phyloP scores from a whole-genome alignment of 805 yeast species.

The Hemisphaericaspora nanyangensis region DNA sequence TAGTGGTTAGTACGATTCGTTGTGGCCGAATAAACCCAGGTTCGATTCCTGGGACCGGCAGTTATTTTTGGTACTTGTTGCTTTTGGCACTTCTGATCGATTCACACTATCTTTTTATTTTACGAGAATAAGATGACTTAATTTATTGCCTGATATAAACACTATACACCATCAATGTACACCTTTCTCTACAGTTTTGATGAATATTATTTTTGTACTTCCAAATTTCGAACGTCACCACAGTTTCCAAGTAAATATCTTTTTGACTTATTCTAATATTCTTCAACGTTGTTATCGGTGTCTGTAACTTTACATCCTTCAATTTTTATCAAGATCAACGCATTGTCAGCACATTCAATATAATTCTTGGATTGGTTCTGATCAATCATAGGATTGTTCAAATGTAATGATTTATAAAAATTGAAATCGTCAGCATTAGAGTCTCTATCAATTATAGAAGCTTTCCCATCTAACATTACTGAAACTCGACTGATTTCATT shows the following conservation, averaged over 20 bases:
- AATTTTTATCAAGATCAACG: conserved; percentile 62
- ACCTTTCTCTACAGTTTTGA: too few species aligned
- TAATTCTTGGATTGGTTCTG: conserved; percentile 53
- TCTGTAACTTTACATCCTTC: conserved; percentile 77
- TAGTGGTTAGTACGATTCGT: conserved; percentile 49
- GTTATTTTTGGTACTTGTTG: conserved; percentile 2
- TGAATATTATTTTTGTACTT: too few species aligned
- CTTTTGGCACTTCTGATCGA: too few species aligned
- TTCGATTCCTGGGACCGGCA: conserved; percentile 53
- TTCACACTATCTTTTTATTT: too few species aligned
- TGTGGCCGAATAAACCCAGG: conserved; percentile 50
- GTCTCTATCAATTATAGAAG: conserved; percentile 43
- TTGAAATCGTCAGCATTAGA: conserved; percentile 44
- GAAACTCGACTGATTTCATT: conserved; percentile 75
- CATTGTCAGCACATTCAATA: conserved; percentile 53
- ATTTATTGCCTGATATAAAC: too few species aligned
- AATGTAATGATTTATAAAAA: conserved; percentile 59
- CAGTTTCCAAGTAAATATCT: too few species aligned
- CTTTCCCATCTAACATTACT: conserved; percentile 76
- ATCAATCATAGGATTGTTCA: conserved; percentile 66
- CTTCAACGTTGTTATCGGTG: conserved; percentile 55
- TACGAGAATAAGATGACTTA: too few species aligned
- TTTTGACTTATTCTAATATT: too few species aligned
- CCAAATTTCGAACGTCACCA: too few species aligned
- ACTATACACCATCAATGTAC: too few species aligned